phyloP scores from a whole-genome alignment of 768 basidiomycete species.

The Rhodotorula kratochvilovae region DNA sequence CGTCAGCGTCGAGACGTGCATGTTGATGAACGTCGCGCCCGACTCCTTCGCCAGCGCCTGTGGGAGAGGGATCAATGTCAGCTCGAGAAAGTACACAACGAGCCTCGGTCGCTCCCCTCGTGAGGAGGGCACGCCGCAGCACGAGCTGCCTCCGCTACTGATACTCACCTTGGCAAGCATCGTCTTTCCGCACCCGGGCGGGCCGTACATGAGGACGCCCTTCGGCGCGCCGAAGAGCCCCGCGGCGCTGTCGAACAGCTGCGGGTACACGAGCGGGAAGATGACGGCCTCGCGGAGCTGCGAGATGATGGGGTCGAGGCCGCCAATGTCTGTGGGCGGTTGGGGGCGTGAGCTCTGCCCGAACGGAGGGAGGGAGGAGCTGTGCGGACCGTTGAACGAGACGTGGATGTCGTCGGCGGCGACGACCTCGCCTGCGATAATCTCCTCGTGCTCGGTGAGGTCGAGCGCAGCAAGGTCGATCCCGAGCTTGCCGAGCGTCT shows the following conservation, averaged over 20 bases:
- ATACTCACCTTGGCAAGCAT: constrained; percentile 76
- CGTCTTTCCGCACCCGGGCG: constrained; percentile 97
- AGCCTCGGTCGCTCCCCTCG: too few species aligned
- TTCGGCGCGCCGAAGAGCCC: constrained; percentile 85
- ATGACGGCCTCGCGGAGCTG: constrained; percentile 92
- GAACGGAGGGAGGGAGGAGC: not conserved
- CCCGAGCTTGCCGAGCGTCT: constrained; percentile 46
- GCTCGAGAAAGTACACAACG: too few species aligned
- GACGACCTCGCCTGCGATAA: constrained; percentile 87
- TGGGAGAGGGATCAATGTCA: too few species aligned
- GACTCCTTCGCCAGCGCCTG: constrained; percentile 88
- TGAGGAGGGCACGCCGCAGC: too few species aligned
- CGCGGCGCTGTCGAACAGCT: constrained; percentile 73
- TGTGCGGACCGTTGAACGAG: constrained; percentile 62
- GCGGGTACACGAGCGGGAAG: constrained; percentile 84
- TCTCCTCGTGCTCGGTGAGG: constrained; percentile 86
- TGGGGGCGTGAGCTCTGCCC: constrained; percentile 15
- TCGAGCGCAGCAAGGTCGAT: constrained; percentile 52
- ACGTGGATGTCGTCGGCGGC: constrained; percentile 82
- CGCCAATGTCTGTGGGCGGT: constrained; percentile 68
- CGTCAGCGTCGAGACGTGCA: constrained; percentile 67
- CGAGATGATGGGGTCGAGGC: constrained; percentile 81
- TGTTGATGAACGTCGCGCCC: constrained; percentile 91
- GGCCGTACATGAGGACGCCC: constrained; percentile 90
- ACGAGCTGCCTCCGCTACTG: too few species aligned